Percentiles rank a stretch among this genome's conserved stretches.
phyloP scores from a whole-genome alignment of 768 basidiomycete species.

The Amanita pseudoporphyria region DNA sequence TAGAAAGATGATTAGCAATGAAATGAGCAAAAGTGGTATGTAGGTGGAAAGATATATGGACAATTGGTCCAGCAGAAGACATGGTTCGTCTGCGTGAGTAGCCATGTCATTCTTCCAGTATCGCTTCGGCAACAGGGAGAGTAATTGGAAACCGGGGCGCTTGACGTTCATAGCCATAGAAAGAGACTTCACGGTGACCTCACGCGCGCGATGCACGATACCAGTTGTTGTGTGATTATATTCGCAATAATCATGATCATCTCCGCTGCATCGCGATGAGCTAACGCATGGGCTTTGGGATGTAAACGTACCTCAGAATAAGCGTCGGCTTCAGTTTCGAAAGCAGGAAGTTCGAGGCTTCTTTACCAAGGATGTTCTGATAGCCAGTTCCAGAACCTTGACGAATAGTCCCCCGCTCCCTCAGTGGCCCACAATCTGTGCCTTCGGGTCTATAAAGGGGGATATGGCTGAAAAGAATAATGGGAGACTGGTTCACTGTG shows the following conservation, averaged over 20 bases:
- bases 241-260: conserved; percentile 96
- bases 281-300: not conserved
- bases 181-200: conserved; percentile 84
- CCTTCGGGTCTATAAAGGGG: conserved; percentile 71
- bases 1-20: conserved; percentile 37
- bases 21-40: conserved; percentile 54
- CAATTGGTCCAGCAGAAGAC: conserved; percentile 79
- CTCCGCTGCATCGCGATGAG: conserved; percentile 45
- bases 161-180: conserved; percentile 85
- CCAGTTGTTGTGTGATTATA: conserved; percentile 33
- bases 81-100: conserved; percentile 47
- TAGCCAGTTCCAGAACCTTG: conserved; percentile 74
- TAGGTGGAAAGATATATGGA: conserved; percentile 70
- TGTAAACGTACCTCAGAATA: conserved; percentile 56
- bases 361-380: conserved; percentile 71
- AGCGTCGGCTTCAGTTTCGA: conserved; percentile 52
- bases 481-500: conserved; percentile 25
- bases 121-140: conserved; percentile 43
- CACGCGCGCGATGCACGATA: conserved; percentile 33
- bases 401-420: conserved; percentile 67
- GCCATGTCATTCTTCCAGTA: conserved; percentile 10
- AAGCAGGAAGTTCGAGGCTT: conserved; percentile 59
- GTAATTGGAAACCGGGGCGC: conserved; percentile 81
- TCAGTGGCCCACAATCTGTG: conserved; percentile 63
- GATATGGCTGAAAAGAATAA: conserved; percentile 80